phyloP scores from a whole-genome alignment of 441 rosid genomes.

The Populus hybrid region DNA sequence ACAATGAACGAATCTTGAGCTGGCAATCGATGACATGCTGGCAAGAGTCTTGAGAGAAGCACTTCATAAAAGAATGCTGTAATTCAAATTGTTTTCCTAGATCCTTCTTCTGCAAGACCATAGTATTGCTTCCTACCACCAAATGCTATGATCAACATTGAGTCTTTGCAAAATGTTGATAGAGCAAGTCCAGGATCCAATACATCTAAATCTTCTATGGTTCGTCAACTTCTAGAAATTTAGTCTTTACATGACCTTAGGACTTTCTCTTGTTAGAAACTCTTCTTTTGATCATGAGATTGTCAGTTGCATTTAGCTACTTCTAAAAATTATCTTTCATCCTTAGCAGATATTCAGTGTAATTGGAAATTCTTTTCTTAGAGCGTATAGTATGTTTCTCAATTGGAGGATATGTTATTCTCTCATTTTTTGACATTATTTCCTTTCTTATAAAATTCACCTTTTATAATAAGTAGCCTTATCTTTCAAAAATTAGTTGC shows the following conservation, averaged over 20 bases:
- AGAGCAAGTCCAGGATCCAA: background rate
- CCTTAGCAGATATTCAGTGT: background rate
- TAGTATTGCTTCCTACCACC: background rate
- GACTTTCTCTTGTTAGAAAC: background rate
- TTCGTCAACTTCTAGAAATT: background rate
- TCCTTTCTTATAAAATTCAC: background rate
- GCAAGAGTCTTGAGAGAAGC: background rate
- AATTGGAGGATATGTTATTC: background rate
- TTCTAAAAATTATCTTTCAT: background rate
- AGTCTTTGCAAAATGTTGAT: background rate
- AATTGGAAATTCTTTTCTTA: background rate
- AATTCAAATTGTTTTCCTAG: background rate
- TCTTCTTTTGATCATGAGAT: background rate
- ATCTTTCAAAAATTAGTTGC: background rate
- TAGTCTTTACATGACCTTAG: background rate
- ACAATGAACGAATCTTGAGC: too few relatives aligned
- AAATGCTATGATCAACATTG: background rate
- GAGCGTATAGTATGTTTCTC: background rate
- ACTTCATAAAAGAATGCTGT: background rate
- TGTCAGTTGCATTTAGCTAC: background rate
- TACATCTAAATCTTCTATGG: too few relatives aligned
- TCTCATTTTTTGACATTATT: background rate
- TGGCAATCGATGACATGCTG: too few relatives aligned
- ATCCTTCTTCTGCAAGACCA: background rate
- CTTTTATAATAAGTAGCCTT: background rate